Evolutionary conservation across 2,329 filamentous ascomycete species (phyloP).

Genomic region (Neonectria hederae): DNA sequence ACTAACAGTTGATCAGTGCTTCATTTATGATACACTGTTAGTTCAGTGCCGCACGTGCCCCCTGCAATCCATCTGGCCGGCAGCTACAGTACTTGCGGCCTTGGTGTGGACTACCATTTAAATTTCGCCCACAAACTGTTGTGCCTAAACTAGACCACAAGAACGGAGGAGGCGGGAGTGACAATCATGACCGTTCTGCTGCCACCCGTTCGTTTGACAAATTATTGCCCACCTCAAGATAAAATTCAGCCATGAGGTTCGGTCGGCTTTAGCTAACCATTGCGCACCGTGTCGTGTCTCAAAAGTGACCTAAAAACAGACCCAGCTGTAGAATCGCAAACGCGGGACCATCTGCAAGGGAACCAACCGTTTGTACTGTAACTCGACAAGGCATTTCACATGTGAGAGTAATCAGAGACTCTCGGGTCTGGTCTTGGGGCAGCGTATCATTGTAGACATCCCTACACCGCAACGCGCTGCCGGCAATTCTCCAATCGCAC

Average conservation of each 20-base stretch:
- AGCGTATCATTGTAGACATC: conserved; percentile 16
- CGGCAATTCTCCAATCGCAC: not conserved
- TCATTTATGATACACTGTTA: conserved; percentile 14
- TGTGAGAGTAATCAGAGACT: conserved; percentile 23
- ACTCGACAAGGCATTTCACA: conserved; percentile 33
- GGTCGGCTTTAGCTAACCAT: conserved; percentile 1
- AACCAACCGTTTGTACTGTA: not conserved
- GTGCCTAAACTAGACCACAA: conserved; percentile 6
- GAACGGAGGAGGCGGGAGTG: conserved; percentile 1
- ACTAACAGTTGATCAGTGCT: conserved; percentile 27
- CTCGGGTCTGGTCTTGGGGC: not conserved
- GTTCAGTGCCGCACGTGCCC: conserved; percentile 28
- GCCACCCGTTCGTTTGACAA: conserved; percentile 16
- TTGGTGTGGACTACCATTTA: conserved; percentile 11
- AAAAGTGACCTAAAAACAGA: not conserved
- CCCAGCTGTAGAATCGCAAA: conserved; percentile 6
- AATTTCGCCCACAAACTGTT: conserved; percentile 31
- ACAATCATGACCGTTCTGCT: conserved; percentile 6
- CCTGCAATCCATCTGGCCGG: conserved; percentile 31
- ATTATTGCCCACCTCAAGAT: not conserved
- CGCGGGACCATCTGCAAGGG: conserved; percentile 11
- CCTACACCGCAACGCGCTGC: conserved; percentile 18
- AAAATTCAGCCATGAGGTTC: conserved; percentile 9
- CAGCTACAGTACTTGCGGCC: conserved; percentile 36
- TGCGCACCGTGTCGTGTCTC: conserved; percentile 17